A percentile compares a stretch with the other conserved stretches of the same genome.
Conservation (phyloP, 1,284 basidiomycete species). For the Wolfiporia cocos region DNA sequence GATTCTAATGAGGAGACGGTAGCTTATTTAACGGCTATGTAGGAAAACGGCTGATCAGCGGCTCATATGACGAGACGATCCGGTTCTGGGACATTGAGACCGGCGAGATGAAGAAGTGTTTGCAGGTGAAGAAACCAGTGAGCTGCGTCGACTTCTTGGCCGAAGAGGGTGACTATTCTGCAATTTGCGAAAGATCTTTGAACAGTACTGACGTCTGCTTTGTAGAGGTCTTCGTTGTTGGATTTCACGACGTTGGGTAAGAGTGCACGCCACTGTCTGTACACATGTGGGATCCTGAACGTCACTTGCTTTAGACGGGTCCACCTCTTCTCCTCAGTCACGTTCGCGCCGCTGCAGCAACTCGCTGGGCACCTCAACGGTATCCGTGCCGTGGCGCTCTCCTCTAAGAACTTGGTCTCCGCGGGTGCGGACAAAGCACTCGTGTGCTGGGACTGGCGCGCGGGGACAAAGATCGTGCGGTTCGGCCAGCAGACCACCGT, state of each 20-base stretch:
- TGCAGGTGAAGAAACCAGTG: constrained; percentile 81
- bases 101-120: constrained; percentile 74
- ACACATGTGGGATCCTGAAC: neutral
- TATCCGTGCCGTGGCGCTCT: constrained; percentile 83
- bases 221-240: constrained; percentile 82
- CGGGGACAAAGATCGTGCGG: constrained; percentile 81
- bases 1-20: neutral
- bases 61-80: constrained; percentile 88
- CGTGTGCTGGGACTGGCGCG: constrained; percentile 89
- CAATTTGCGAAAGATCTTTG: neutral
- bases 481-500: constrained; percentile 93
- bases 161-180: constrained; percentile 51
- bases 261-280: constrained; percentile 18
- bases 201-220: neutral
- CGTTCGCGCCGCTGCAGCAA: constrained; percentile 76
- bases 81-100: constrained; percentile 84
- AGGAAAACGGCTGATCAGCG: constrained; percentile 78
- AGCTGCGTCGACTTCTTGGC: constrained; percentile 86
- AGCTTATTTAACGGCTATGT: neutral
- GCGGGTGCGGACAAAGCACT: constrained; percentile 86
- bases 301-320: constrained; percentile 4
- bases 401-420: constrained; percentile 79
- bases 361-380: constrained; percentile 80
- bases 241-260: constrained; percentile 88
- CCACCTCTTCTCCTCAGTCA: constrained; percentile 24